These are phyloP conservation scores for Cytidiella melzeri DNA, from an alignment of 768 basidiomycete genomes.

Conservation along the genomic window DNA sequence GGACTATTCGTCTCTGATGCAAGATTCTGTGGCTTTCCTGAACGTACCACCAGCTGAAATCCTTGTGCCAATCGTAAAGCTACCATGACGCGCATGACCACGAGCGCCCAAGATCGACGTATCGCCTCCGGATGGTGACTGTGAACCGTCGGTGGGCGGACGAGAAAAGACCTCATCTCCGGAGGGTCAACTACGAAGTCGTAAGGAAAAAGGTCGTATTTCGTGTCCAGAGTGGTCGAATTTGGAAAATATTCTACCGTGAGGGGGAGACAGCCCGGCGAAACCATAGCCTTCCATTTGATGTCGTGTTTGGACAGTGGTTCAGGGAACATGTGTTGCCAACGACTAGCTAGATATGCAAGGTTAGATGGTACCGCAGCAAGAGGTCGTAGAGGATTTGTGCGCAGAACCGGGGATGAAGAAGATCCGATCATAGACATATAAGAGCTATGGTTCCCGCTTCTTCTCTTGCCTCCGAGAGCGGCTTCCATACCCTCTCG, in stretches of 20 bases:
- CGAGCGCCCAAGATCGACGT: constrained; percentile 67
- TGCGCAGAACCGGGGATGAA: constrained; percentile 41
- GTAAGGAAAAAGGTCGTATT: constrained; percentile 81
- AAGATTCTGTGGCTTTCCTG: constrained; percentile 26
- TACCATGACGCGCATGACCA: constrained; percentile 90
- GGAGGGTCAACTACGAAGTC: constrained; percentile 80
- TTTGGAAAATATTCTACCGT: constrained; percentile 88
- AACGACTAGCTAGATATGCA: constrained; percentile 74
- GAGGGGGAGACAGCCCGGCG: constrained; percentile 83
- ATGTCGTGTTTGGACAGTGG: constrained; percentile 75
- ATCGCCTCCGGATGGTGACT: constrained; percentile 46
- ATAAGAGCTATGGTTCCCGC: constrained; percentile 35
- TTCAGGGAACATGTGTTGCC: constrained; percentile 82
- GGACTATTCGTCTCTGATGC: constrained; percentile 26
- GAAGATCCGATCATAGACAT: constrained; percentile 39
- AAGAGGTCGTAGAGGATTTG: constrained; percentile 66
- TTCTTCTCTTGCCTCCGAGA: constrained; percentile 42
- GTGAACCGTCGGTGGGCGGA: constrained; percentile 52
- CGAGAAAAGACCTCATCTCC: constrained; percentile 84
- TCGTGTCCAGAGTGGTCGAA: constrained; percentile 62
- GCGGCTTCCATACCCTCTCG: constrained; percentile 47
- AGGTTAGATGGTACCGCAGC: constrained; percentile 54
- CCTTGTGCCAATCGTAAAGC: constrained; percentile 89
- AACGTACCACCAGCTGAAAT: constrained; percentile 81
- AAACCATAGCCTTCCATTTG: constrained; percentile 86